Conservation (phyloP, 768 basidiomycete species). For the Boletus rufocinnamomeus region DNA sequence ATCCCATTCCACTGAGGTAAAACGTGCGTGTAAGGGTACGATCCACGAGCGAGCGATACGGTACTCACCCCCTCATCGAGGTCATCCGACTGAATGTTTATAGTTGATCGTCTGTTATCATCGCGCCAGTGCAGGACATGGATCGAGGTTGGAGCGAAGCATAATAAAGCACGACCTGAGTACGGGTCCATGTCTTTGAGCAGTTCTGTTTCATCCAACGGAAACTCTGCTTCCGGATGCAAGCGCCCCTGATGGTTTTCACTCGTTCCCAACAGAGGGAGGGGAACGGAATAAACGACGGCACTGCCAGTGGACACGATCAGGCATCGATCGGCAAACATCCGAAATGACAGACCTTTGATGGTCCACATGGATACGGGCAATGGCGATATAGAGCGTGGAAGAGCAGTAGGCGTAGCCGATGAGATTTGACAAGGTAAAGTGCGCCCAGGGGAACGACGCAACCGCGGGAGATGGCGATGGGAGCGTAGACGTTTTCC, state of each 20-base stretch:
- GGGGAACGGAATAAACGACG: conserved; percentile 15
- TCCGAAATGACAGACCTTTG: conserved; percentile 13
- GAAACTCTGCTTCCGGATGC: conserved; percentile 17
- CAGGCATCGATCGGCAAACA: not conserved
- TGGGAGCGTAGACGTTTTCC: conserved; percentile 10
- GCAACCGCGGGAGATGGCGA: conserved; percentile 1
- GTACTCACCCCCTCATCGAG: conserved; percentile 37
- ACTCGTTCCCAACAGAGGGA: not conserved
- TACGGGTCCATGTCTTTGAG: conserved; percentile 40
- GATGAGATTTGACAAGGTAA: conserved; percentile 8
- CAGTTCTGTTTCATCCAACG: conserved; percentile 17
- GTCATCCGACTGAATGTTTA: conserved; percentile 28
- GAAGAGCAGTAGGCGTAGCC: conserved; percentile 5
- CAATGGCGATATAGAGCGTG: conserved; percentile 21
- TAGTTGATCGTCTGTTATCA: conserved; percentile 18
- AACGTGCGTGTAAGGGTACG: not conserved
- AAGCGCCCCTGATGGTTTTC: not conserved
- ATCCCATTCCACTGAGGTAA: conserved; percentile 42
- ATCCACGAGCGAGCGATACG: not conserved
- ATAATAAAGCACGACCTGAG: conserved; percentile 34
- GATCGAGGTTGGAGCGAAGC: conserved; percentile 32
- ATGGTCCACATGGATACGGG: not conserved
- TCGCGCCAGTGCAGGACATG: conserved; percentile 44
- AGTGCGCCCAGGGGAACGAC: conserved; percentile 15
- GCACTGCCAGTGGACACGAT: conserved; percentile 12